Evolutionary conservation across 1,139 yeast species (phyloP), one percentile per base, ranked within the genome.

Genomic region (Protomyces inouyei): DNA sequence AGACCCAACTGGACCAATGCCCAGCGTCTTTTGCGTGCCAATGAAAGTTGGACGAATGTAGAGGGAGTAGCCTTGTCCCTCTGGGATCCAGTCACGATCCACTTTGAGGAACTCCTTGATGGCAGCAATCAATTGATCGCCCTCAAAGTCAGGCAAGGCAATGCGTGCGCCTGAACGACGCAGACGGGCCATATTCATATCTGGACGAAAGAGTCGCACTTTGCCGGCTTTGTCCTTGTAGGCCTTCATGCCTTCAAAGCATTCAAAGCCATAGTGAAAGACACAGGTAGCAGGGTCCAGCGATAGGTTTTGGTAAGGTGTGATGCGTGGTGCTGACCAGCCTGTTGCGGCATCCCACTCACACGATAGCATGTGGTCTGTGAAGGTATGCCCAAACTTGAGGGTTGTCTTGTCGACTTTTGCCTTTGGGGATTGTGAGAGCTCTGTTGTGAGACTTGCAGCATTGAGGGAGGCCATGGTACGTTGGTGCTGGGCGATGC

Each of bases 171-270:
- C 95, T 21, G 96, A 87, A 71, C 84, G 82, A 79, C 89, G 89
- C 90, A 93, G 85, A 77, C 98, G 84, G 64, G 76, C 83, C 96
- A 92, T 90, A 79, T 93, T 93, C 82, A 82, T 88, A 75, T 89
- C 88, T 38, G 96, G 88, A 76, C 98, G 85, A 81, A 93, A 93
- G 74, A 92, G 79, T 71, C 97, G 83, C 71, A 90, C 80, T 68
- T 87, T 77, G 70, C 84, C 87, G 69, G 87, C 67, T 65, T 74
- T 77, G 63, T 68, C 71, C 65, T 67, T 82, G 82, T 91, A 93
- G 6, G 98, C 98, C 80, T 93, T 93, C 81, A 93, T 82, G 69
- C 98, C 98, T 80, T 93, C 98, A 72, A 93, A 93, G 70, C 93
- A 83, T 76, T 91, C 97, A 74, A 93, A 93, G 1, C 96, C 93